Evolutionary conservation across 768 basidiomycete genomes (phyloP), one percentile per base, ranked within the genome.

Genomic region (Heimioporus sp.): DNA sequence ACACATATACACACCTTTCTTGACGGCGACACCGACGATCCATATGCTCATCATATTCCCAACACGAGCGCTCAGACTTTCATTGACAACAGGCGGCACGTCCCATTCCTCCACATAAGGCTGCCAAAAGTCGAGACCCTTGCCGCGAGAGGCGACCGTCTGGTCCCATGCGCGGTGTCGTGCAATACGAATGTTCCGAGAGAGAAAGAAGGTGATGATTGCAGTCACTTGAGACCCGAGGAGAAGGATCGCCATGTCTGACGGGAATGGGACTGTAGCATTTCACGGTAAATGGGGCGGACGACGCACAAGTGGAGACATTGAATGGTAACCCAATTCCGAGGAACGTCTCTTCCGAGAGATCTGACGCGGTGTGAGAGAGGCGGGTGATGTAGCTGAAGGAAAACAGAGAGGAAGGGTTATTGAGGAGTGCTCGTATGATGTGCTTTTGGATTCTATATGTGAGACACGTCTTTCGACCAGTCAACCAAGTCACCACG

Each of bases 41-140:
- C 56, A 66, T 15, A 31, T 54, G 17, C 43, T 48, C 51, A 64
- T 60, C 42, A 30, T 38, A 21, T 24, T 47, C 36, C 51, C 21
- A 19, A 54, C 8, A 12, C 51, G 55, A 53, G n/a, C 69, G 59
- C 35, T 70, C 62, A 41, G 54, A 21, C 48, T 50, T 34, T 67
- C 66, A 11, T 69, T 58, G 6, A 79, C 66, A 1, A 59, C 57
- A 0, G 81, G 85, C 0, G 88, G 87, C 2, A 71, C 63, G 21
- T 83, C 77, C 87, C 87, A 90, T 67, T 92, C 91, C 63, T 94
- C 87, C 0, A 88, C 81, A 54, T 91, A 92, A 0, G 83, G 81
- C 52, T 78, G 75, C 91, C 92, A 98, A 72, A 95, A 96, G 10
- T 88, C 83, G 0, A 78, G 72, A 0, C 85, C 83, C 59, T 96